phyloP scores from a whole-genome alignment of 805 yeast species.

The Yarrowia sp. region DNA sequence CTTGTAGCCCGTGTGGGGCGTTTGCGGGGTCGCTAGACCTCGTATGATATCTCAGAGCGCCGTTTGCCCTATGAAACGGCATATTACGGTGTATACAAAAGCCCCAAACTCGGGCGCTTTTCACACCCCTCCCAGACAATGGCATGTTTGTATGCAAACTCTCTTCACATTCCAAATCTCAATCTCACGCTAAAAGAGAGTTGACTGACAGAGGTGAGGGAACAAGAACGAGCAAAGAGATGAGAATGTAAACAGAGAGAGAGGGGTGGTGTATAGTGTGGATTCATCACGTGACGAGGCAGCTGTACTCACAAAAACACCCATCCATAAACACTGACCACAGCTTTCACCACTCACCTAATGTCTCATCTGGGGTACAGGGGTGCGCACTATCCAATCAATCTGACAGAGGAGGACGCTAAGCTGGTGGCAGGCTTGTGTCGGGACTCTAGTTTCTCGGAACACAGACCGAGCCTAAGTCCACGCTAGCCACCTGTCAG shows the following conservation, averaged over 20 bases:
- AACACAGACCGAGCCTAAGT: conserved; percentile 8
- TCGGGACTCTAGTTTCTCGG: conserved; percentile 4
- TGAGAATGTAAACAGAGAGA: too few species aligned
- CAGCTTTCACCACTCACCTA: neutral
- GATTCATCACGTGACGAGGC: neutral
- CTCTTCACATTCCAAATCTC: conserved; percentile 6
- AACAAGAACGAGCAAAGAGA: too few species aligned
- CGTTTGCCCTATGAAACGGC: too few species aligned
- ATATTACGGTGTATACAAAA: too few species aligned
- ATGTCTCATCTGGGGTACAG: conserved; percentile 24
- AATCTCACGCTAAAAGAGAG: conserved; percentile 2
- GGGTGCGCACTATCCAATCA: conserved; percentile 1
- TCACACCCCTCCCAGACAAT: neutral
- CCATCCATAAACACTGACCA: neutral
- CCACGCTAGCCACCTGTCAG: conserved; percentile 24
- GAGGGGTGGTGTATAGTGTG: too few species aligned
- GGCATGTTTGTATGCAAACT: conserved; percentile 4
- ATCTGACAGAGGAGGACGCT: neutral
- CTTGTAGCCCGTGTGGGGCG: too few species aligned
- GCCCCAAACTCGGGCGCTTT: too few species aligned
- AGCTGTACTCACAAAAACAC: too few species aligned
- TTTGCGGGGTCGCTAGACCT: too few species aligned
- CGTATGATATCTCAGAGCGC: too few species aligned
- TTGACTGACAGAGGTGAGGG: neutral
- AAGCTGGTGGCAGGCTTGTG: too few species aligned